These are phyloP conservation scores for Ganoderma leucocontextum DNA, from an alignment of 1,284 basidiomycete genomes.

Conservation along the genomic window DNA sequence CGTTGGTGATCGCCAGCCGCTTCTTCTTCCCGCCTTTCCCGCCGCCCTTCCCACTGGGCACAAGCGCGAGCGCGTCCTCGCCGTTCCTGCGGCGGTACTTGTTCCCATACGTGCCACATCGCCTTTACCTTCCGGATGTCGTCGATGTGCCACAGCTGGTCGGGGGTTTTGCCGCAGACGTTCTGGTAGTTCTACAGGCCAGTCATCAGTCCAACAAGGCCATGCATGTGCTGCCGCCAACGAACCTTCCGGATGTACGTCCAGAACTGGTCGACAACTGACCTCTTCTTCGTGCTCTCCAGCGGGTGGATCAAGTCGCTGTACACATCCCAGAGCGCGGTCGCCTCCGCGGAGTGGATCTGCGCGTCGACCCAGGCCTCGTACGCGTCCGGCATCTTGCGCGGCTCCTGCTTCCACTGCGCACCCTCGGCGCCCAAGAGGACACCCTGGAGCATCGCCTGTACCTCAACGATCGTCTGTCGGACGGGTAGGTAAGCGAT, in stretches of 20 bases:
- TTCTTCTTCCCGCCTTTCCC: constrained; percentile 51
- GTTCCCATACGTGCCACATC: constrained; percentile 59
- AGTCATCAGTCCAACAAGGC: neutral
- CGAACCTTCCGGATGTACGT: constrained; percentile 64
- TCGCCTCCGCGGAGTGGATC: constrained; percentile 63
- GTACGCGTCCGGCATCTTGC: constrained; percentile 63
- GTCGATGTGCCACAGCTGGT: constrained; percentile 70
- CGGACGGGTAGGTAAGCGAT: no score
- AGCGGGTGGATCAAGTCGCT: constrained; percentile 68
- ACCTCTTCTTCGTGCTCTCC: constrained; percentile 57
- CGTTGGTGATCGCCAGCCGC: constrained; percentile 58
- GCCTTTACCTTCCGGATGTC: constrained; percentile 60
- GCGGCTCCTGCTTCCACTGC: constrained; percentile 54
- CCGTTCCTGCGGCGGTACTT: constrained; percentile 37
- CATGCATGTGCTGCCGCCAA: constrained; percentile 16
- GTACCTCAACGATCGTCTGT: constrained; percentile 68
- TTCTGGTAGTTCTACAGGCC: constrained; percentile 62
- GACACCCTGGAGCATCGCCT: constrained; percentile 66
- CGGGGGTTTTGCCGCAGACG: constrained; percentile 59
- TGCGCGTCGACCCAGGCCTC: constrained; percentile 74
- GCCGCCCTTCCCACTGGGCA: constrained; percentile 25
- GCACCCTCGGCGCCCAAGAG: constrained; percentile 61
- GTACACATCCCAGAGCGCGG: constrained; percentile 56
- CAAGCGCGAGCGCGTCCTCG: constrained; percentile 37
- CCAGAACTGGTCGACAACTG: constrained; percentile 70